phyloP scores from a whole-genome alignment of 306 rosid species.

The Ziziphus jujuba region DNA sequence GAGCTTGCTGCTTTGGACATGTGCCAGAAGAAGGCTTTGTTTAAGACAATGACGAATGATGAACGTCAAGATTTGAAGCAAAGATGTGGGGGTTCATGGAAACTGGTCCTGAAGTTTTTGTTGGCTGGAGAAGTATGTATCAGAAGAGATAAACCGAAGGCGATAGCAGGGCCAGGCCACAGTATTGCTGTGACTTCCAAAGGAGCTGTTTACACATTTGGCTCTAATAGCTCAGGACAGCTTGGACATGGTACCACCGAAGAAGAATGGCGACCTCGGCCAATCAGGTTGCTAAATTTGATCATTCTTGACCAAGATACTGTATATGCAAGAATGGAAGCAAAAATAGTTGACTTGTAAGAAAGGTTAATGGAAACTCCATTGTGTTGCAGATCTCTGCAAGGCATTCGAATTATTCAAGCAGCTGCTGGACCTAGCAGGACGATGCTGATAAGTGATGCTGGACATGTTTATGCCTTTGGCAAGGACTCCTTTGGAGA shows the following conservation, averaged over 20 bases:
- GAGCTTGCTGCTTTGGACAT: conserved; percentile 95
- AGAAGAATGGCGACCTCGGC: conserved; percentile 76
- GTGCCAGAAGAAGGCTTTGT: conserved; percentile 87
- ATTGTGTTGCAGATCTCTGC: conserved; percentile 79
- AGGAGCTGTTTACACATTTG: conserved; percentile 82
- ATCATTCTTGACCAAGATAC: conserved; percentile 11
- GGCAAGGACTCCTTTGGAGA: conserved; percentile 93
- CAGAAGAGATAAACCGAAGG: conserved; percentile 89
- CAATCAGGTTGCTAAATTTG: conserved; percentile 63
- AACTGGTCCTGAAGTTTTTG: conserved; percentile 85
- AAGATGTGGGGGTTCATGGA: conserved; percentile 96
- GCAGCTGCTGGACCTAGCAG: conserved; percentile 90
- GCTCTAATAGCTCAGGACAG: conserved; percentile 90
- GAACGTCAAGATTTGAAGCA: conserved; percentile 64
- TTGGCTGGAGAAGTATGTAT: conserved; percentile 86
- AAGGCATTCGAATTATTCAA: conserved; percentile 82
- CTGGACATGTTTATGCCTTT: conserved; percentile 75
- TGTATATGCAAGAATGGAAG: conserved; percentile 34
- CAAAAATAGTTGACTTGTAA: conserved; percentile 40
- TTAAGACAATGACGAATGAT: conserved; percentile 79
- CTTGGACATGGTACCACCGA: conserved; percentile 84
- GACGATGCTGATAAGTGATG: conserved; percentile 91
- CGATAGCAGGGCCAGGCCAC: conserved; percentile 97
- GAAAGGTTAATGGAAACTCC: conserved; percentile 47
- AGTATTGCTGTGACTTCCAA: conserved; percentile 85